Evolutionary conservation across 176 grass and related monocot species (phyloP), one percentile per base, ranked within the genome.

Genomic region (Microstegium vimineum): DNA sequence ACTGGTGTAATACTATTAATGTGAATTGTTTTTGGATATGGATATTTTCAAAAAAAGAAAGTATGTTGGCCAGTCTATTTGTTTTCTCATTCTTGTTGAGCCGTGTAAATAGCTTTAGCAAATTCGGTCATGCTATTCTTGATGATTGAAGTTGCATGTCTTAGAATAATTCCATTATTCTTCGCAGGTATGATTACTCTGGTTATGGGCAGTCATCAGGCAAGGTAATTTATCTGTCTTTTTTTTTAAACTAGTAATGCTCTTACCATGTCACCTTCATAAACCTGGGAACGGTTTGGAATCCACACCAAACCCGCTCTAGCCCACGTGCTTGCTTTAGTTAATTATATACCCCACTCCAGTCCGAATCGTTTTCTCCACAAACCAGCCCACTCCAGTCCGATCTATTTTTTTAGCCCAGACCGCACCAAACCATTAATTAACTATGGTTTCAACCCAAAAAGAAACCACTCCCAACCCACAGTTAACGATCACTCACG

Each of bases 191-290:
- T 76, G 92, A 94, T 72, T 94, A 91, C 78, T 94, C 92, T 82
- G 92, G 92, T 45, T 94, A 94, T 91, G 92, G 92, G 28, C 86
- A 82, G 62, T 94, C 92, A 80, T 87, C 92, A 84, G 92, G 92
- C 72, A 94, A 94, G 89, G 92, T 94, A 52, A 47, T 72, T 77
- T 37, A 71, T 42, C n/a, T 56, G 5, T 18, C 0, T 78, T 5
- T 17, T 38, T 43, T 40, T 0, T 10, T 25, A 1, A 52, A 26
- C n/a, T n/a, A 34, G 1, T 67, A n/a, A 68, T 54, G 43, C 23
- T 71, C 40, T 15, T 72, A 42, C 32, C 33, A 78, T 71, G 12
- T 56, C 47, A 45, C 54, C 36, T n/a, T n/a, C n/a, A n/a, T n/a
- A n/a, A n/a, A n/a, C n/a, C n/a, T n/a, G n/a, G n/a, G n/a, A n/a